Evolutionary conservation across 2,329 filamentous ascomycete genomes (phyloP).

Genomic region (Sporothrix brasiliensis): DNA sequence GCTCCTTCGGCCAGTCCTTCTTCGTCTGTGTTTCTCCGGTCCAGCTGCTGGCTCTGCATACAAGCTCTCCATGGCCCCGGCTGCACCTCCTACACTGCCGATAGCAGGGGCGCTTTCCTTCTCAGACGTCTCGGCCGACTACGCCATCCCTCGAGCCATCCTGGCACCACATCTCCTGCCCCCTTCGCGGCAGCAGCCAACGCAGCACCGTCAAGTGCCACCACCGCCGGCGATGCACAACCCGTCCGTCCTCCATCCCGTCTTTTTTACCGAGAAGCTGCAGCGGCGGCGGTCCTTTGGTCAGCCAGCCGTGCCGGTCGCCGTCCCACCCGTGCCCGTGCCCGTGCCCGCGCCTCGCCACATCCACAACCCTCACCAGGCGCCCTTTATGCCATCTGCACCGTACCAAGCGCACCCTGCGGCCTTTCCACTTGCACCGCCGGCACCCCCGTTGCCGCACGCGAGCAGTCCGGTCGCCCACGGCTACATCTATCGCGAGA

Average conservation of each 20-base stretch:
- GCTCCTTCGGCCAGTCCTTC: background rate
- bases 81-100: background rate
- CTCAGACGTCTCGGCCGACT: constrained; percentile 21
- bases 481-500: constrained; percentile 63
- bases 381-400: background rate
- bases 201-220: constrained; percentile 1
- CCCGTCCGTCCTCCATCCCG: constrained; percentile 67
- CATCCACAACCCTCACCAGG: constrained; percentile 35
- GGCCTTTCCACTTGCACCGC: constrained; percentile 11
- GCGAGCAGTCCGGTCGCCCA: constrained; percentile 56
- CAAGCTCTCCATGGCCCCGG: background rate
- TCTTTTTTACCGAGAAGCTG: constrained; percentile 72
- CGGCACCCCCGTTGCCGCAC: constrained; percentile 31
- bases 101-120: background rate
- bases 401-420: constrained; percentile 26
- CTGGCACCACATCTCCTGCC: constrained; percentile 12
- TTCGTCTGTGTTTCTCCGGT: background rate
- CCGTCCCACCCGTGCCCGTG: constrained; percentile 31
- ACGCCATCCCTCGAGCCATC: constrained; percentile 27
- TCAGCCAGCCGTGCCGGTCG: constrained; percentile 39
- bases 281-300: constrained; percentile 46
- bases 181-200: background rate
- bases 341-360: background rate
- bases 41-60: background rate
- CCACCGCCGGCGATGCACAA: constrained; percentile 47